Conservation (phyloP, 192 early-diverging fungal genomes). For the Gigaspora rosea region DNA sequence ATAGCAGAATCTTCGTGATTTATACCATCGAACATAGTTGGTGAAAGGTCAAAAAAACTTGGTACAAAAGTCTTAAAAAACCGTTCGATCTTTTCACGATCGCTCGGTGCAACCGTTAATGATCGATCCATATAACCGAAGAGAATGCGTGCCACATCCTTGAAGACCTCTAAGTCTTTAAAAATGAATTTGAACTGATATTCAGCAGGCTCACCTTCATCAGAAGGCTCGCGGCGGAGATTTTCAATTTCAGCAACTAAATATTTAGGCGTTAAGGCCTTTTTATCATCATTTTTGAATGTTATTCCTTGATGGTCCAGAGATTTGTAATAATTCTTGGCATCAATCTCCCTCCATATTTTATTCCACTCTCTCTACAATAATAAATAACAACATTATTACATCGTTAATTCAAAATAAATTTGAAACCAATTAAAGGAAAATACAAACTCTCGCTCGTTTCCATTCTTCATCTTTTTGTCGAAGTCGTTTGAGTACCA, state of each 20-base stretch:
- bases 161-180: slow-evolving; percentile 72
- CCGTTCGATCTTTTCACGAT: slow-evolving; percentile 74
- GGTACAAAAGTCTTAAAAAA: slow-evolving; percentile 77
- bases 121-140: slow-evolving; percentile 71
- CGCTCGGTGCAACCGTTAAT: slow-evolving; percentile 50
- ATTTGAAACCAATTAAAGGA: not conserved
- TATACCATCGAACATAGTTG: slow-evolving; percentile 43
- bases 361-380: slow-evolving; percentile 91
- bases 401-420: no score
- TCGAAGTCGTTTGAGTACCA: slow-evolving; percentile 91
- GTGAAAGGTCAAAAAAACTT: slow-evolving; percentile 58
- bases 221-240: slow-evolving; percentile 66
- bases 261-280: slow-evolving; percentile 73
- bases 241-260: slow-evolving; percentile 86
- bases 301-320: slow-evolving; percentile 93
- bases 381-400: slow-evolving; percentile 1
- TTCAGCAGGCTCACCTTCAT: slow-evolving; percentile 38
- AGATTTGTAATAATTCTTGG: slow-evolving; percentile 92
- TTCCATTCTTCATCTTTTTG: slow-evolving; percentile 99
- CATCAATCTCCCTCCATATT: slow-evolving; percentile 93
- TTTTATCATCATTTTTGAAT: slow-evolving; percentile 88
- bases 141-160: slow-evolving; percentile 76
- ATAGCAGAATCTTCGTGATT: slow-evolving; percentile 56
- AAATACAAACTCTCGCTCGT: slow-evolving; percentile 62
- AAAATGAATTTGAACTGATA: slow-evolving; percentile 86